Conservation (phyloP, 768 basidiomycete genomes). For the Amanita molliuscula region DNA sequence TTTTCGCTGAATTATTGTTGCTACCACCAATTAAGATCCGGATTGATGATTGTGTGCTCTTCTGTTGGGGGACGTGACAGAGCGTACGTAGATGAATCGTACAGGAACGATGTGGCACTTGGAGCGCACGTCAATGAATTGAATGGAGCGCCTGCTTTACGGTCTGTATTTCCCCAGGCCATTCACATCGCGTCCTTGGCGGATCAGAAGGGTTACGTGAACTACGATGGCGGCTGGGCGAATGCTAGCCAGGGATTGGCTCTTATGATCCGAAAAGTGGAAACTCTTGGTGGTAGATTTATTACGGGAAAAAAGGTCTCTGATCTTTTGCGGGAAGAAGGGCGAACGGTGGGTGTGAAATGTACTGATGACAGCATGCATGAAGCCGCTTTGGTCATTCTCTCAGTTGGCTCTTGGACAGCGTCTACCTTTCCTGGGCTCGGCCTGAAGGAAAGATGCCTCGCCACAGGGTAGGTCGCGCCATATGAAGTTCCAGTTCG, state of each 20-base stretch:
- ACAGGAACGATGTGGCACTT: slow-evolving; percentile 49
- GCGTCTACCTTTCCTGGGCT: slow-evolving; percentile 63
- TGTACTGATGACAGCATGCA: slow-evolving; percentile 49
- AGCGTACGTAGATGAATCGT: slow-evolving; percentile 42
- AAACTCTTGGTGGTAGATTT: slow-evolving; percentile 49
- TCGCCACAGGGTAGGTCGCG: slow-evolving; percentile 69
- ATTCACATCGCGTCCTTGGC: slow-evolving; percentile 27
- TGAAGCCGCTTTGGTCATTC: slow-evolving; percentile 49
- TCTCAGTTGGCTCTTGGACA: slow-evolving; percentile 83
- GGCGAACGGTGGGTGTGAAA: slow-evolving; percentile 46
- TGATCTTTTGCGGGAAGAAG: slow-evolving; percentile 29
- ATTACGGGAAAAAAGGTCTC: slow-evolving; percentile 45
- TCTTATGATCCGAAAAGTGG: slow-evolving; percentile 44
- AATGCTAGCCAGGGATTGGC: slow-evolving; percentile 59
- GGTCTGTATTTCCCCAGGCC: slow-evolving; percentile 34
- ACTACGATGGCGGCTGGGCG: slow-evolving; percentile 79
- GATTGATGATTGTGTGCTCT: slow-evolving; percentile 44
- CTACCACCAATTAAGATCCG: slow-evolving; percentile 37
- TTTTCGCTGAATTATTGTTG: neutral
- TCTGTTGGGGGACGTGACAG: neutral
- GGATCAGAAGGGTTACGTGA: slow-evolving; percentile 48
- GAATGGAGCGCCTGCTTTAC: slow-evolving; percentile 27
- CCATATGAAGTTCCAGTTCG: neutral
- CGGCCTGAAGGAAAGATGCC: slow-evolving; percentile 35
- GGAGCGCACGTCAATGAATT: slow-evolving; percentile 42